Evolutionary conservation across 805 yeast species (phyloP), one percentile per base, ranked within the genome.

Genomic region (Candida orba): DNA sequence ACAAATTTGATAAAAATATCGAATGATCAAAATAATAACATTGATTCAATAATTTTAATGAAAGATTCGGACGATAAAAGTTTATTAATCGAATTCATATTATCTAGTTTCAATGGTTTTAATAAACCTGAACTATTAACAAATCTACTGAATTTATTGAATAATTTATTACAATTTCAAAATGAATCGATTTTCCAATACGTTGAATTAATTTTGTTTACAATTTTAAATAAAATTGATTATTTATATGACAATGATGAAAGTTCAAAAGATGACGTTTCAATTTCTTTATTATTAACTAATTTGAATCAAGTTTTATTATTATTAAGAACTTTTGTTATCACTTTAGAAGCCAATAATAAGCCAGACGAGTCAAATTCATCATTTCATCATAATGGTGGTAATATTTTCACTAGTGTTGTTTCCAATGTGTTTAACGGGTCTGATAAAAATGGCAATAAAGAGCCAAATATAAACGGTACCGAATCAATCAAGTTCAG

Each of bases 391-490:
- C 13, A 15, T 5, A 75, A 35, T 59, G 73, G 22, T 76, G 87
- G 18, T 75, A 39, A 43, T 24, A 84, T 57, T 40, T 57, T 58
- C 36, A 67, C 63, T 39, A 82, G 82, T 42, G 83, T 80, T 22
- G 83, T 85, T 42, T 84, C 82, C 49, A 93, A 93, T 2, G 95
- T 85, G 0, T 83, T 85, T 55, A 82, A 77, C 55, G 81, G 77
- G 43, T 76, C 79, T 13, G 95, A 85, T 49, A 15, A 17, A 9
- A 40, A 43, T 9, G n/a, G 36, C 44, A 14, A 8, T 27, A 22
- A 35, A 36, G 17, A 18, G 27, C 3, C 14, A 4, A 24, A 20
- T 20, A 6, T 15, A 18, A 33, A 33, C 13, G 13, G 13, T 13
- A 14, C 15, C 15, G 36, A 36, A 30, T 25, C 46, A 8, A 6